Conservation (phyloP, 202 grass and related monocot species). For the Cymbopogon flexuosus region DNA sequence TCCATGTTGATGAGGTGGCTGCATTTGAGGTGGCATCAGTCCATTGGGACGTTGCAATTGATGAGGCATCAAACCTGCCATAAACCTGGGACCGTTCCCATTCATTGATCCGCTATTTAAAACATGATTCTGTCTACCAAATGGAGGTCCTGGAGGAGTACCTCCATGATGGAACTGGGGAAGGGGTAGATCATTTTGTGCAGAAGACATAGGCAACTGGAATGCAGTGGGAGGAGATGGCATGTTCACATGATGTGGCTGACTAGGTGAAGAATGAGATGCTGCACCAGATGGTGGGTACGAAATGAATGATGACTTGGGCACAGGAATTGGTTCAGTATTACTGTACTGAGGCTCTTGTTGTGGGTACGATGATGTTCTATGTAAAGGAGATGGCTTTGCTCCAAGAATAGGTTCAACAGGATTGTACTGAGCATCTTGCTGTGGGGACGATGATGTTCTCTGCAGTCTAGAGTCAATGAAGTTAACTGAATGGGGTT, state of each 20-base stretch:
- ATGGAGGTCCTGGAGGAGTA: conserved; percentile 31
- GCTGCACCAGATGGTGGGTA: conserved; percentile 33
- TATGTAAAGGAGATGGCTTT: conserved; percentile 44
- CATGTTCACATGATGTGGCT: conserved; percentile 34
- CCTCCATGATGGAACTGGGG: conserved; percentile 23
- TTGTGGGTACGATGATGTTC: conserved; percentile 70
- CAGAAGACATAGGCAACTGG: conserved; percentile 26
- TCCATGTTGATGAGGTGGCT: conserved; percentile 21
- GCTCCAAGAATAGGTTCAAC: conserved; percentile 31
- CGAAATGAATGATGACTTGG: conserved; percentile 41
- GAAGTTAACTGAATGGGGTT: conserved; percentile 28
- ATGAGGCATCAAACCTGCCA: conserved; percentile 25
- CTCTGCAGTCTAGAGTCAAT: conserved; percentile 34
- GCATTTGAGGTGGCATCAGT: conserved; percentile 29
- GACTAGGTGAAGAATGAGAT: conserved; percentile 42
- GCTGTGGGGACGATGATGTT: conserved; percentile 52
- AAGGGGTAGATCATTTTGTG: conserved; percentile 30
- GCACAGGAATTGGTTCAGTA: conserved; percentile 56
- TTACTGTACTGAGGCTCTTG: conserved; percentile 57
- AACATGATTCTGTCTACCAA: conserved; percentile 32
- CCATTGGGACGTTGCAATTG: conserved; percentile 37
- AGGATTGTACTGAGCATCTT: conserved; percentile 36
- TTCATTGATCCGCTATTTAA: conserved; percentile 29
- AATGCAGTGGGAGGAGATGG: conserved; percentile 32
- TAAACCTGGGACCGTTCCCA: conserved; percentile 12